Conservation (phyloP, 2,329 filamentous ascomycete genomes). For the Diaporthe caulivora region DNA sequence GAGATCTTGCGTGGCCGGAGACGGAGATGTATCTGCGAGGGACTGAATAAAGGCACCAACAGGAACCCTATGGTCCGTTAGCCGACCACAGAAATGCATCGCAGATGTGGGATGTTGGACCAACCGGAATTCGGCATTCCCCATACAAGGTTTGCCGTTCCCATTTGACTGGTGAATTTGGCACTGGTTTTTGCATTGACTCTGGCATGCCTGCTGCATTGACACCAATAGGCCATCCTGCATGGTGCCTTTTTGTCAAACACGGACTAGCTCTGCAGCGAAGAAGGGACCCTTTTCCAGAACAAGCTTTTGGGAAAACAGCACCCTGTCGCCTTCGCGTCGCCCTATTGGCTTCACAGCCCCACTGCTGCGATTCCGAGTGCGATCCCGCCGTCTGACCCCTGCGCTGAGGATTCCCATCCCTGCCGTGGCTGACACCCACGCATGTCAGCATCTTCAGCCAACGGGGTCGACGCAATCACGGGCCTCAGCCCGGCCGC, state of each 20-base stretch:
- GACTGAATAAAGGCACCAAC: constrained; percentile 13
- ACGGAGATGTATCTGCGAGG: background rate
- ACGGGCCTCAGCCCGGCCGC: background rate
- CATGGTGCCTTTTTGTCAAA: constrained; percentile 25
- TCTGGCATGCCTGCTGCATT: background rate
- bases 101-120: background rate
- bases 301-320: constrained; percentile 7
- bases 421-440: constrained; percentile 20
- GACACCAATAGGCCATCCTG: no score
- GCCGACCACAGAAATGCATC: background rate
- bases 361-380: constrained; percentile 28
- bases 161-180: background rate
- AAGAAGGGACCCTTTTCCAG: background rate
- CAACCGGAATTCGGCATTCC: background rate
- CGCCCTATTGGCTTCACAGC: constrained; percentile 10
- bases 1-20: background rate
- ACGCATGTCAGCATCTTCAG: background rate
- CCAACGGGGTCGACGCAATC: background rate
- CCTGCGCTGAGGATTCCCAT: background rate
- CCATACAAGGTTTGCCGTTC: background rate
- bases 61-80: no score
- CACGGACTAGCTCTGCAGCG: background rate
- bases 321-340: background rate
- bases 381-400: constrained; percentile 23
- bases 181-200: background rate